These are phyloP conservation scores for Mycena sanguinolenta DNA, from an alignment of 768 basidiomycete species.

Conservation along the genomic window DNA sequence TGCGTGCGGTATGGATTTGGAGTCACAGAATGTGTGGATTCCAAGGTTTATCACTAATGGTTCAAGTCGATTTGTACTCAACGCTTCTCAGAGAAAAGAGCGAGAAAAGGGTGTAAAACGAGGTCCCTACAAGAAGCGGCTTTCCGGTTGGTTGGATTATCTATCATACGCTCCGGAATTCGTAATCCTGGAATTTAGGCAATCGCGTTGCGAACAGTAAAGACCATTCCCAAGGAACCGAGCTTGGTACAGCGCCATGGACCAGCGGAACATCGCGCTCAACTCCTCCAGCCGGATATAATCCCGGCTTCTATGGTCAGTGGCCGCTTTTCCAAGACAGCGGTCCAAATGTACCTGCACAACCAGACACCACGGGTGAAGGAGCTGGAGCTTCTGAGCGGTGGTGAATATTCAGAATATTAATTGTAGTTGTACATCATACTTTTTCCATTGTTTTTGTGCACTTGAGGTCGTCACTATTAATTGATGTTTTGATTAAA, in stretches of 20 bases:
- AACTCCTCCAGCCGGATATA: background rate
- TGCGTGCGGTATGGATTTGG: constrained; percentile 87
- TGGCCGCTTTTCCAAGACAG: background rate
- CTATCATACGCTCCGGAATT: background rate
- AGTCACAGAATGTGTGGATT: constrained; percentile 89
- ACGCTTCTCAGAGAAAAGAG: constrained; percentile 63
- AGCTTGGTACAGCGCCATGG: background rate
- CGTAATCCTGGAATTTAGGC: background rate
- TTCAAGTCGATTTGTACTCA: constrained; percentile 44
- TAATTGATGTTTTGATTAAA: too few species aligned
- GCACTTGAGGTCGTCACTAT: background rate
- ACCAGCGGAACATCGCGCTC: background rate
- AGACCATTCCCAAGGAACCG: background rate
- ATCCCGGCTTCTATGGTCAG: constrained; percentile 10
- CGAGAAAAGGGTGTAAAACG: constrained; percentile 74
- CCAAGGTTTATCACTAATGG: constrained; percentile 48
- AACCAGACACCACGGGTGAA: background rate
- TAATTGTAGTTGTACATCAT: too few species aligned
- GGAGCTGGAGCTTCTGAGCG: background rate
- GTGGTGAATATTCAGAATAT: background rate
- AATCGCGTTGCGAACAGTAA: background rate
- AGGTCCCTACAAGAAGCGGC: constrained; percentile 79
- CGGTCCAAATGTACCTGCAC: background rate
- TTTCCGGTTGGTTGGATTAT: constrained; percentile 56
- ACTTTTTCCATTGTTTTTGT: background rate